phyloP scores from a whole-genome alignment of 2,329 filamentous ascomycete species.

The Penicillium nordicum region DNA sequence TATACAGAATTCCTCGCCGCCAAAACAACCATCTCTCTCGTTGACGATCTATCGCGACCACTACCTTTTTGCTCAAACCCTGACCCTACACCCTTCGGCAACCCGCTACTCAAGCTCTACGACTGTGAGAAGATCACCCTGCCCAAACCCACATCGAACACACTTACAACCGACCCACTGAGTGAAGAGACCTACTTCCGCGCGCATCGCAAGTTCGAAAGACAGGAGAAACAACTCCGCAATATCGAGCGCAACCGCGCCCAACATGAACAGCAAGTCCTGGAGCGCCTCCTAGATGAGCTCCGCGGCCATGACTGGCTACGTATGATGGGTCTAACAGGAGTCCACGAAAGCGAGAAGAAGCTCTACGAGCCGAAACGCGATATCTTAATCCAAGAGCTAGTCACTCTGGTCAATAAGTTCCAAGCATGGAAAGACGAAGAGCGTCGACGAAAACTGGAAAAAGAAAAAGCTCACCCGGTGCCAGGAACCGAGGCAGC shows the following conservation, averaged over 20 bases:
- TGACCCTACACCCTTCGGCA: conserved; percentile 31
- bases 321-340: conserved; percentile 83
- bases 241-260: conserved; percentile 66
- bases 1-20: conserved; percentile 64
- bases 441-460: conserved; percentile 76
- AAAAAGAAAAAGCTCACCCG: conserved; percentile 59
- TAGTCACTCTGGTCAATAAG: conserved; percentile 77
- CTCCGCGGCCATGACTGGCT: conserved; percentile 92
- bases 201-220: conserved; percentile 58
- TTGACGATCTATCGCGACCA: conserved; percentile 54
- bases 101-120: conserved; percentile 38
- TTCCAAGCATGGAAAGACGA: conserved; percentile 85
- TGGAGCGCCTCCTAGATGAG: conserved; percentile 67
- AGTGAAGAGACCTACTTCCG: conserved; percentile 55
- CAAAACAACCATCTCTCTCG: conserved; percentile 69
- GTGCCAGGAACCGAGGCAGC: conserved; percentile 9
- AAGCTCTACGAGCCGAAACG: conserved; percentile 84
- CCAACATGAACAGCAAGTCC: conserved; percentile 62
- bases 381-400: conserved; percentile 78
- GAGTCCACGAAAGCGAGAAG: conserved; percentile 77
- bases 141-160: conserved; percentile 5
- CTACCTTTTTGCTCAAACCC: conserved; percentile 22
- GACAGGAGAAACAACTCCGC: conserved; percentile 65
- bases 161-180: conserved; percentile 51
- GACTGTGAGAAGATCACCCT: conserved; percentile 34